Base-by-base conservation (phyloP, 2,329 filamentous ascomycete species). In the Rhynchosporium agropyri region DNA sequence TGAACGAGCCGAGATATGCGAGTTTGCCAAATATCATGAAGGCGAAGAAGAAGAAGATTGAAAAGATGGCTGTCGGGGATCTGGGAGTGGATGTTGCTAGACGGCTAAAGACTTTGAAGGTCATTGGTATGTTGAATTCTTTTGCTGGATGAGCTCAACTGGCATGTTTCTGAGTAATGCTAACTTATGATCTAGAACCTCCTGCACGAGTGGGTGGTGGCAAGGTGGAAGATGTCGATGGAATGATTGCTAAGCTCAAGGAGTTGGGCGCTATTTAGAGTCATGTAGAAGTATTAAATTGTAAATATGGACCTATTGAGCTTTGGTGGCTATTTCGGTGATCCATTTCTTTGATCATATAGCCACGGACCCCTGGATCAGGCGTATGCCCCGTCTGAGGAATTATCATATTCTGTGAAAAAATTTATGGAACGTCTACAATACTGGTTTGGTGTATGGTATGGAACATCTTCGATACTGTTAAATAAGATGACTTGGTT, bases 21-120 rank as follows among this genome's bases (percentile, higher is more conserved):
- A 97, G 87, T 78, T 77, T 99, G 84, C 94, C 93, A 57, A 98
- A 98, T 76, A 98, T 99, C 69, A 99, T 99, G 95, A 99, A 98
- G 89, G 95, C 95, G 59, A 99, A 99, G 90, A 99, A 98, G 90
- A 99, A 99, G 89, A 91, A 91, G 74, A 75, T 99, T 71, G 92
- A 95, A 73, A 98, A 97, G 89, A 89, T 92, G 84, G 91, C 84
- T 69, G 77, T 97, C 76, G 84, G 81, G 62, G 95, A 99, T 75
- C 90, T 90, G 76, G 91, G 90, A 1, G 79, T 97, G 49, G 88
- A 92, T 71, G 85, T 84, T 58, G 83, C 84, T 76, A 87, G 84
- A 78, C 84, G 93, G 72, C 78, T 99, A 76, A 97, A 95, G 86
- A 90, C 92, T 60, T 74, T 98, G 71, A 95, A 95, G 84, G 93